Percentiles rank a stretch among this genome's conserved stretches.
These are phyloP conservation scores for Leccinum proximum DNA, from an alignment of 1,284 basidiomycete species.

Conservation along the genomic window DNA sequence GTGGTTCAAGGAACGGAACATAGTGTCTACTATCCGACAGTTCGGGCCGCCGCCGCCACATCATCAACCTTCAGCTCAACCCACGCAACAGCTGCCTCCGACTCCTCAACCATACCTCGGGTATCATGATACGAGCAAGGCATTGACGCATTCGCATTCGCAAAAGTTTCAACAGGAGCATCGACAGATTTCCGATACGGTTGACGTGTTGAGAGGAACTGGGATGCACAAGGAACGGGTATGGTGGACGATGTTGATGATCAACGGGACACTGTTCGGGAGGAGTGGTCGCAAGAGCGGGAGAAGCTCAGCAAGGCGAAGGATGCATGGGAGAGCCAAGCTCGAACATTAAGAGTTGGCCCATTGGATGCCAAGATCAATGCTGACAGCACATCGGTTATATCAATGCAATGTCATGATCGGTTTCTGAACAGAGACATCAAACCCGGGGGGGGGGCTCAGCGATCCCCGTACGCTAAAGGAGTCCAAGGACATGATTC, in stretches of 20 bases:
- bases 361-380: not conserved
- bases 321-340: not conserved
- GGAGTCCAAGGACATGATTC: not conserved
- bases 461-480: not conserved
- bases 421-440: not conserved
- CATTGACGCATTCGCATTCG: no score
- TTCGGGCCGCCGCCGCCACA: no score
- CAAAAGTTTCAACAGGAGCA: not conserved
- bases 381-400: not conserved
- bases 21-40: no score
- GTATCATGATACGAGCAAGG: no score
- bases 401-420: not conserved
- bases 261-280: not conserved
- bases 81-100: no score
- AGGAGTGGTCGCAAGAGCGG: not conserved
- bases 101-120: no score
- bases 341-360: not conserved
- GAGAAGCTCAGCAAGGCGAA: not conserved
- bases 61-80: no score
- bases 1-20: no score
- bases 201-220: not conserved
- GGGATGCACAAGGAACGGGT: not conserved
- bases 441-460: not conserved
- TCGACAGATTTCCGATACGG: no score
- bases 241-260: not conserved